Percentiles rank a stretch among this genome's conserved stretches.
Evolutionary conservation across 2,329 filamentous ascomycete genomes (phyloP).

Genomic region (Canariomyces notabilis): DNA sequence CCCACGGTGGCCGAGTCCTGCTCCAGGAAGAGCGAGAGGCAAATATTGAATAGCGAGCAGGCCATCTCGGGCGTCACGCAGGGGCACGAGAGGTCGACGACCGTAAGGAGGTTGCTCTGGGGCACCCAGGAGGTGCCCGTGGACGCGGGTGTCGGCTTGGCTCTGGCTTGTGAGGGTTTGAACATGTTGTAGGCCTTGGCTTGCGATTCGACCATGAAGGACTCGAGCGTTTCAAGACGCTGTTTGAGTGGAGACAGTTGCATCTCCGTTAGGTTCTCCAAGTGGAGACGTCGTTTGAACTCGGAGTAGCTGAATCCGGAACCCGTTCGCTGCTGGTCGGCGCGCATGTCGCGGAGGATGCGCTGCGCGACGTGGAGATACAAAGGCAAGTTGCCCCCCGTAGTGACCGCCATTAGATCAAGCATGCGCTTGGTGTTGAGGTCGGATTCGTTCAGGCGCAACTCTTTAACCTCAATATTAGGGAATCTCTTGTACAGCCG

Average conservation of each 20-base stretch:
- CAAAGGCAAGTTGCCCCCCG: constrained; percentile 41
- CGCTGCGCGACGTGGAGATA: constrained; percentile 54
- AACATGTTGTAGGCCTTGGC: constrained; percentile 20
- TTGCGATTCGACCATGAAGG: constrained; percentile 46
- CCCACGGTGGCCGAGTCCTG: constrained; percentile 41
- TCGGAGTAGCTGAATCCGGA: constrained; percentile 43
- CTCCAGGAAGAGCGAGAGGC: constrained; percentile 60
- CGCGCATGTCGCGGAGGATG: constrained; percentile 53
- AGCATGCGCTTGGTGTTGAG: constrained; percentile 56
- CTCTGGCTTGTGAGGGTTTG: not conserved
- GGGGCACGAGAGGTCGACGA: constrained; percentile 63
- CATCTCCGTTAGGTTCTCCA: constrained; percentile 39
- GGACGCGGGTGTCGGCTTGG: not conserved
- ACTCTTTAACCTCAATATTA: constrained; percentile 43
- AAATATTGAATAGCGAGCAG: constrained; percentile 69
- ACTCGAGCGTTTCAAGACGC: constrained; percentile 58
- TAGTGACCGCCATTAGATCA: constrained; percentile 53
- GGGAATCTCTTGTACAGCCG: constrained; percentile 38
- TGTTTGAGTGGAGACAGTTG: constrained; percentile 54
- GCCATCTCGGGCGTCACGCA: constrained; percentile 63
- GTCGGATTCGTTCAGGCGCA: constrained; percentile 46
- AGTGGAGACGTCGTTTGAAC: constrained; percentile 38
- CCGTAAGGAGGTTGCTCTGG: constrained; percentile 33
- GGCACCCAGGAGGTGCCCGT: constrained; percentile 29
- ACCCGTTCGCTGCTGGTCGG: constrained; percentile 36